phyloP scores from a whole-genome alignment of 257 asterid species.

The Solanum chiquidenum region DNA sequence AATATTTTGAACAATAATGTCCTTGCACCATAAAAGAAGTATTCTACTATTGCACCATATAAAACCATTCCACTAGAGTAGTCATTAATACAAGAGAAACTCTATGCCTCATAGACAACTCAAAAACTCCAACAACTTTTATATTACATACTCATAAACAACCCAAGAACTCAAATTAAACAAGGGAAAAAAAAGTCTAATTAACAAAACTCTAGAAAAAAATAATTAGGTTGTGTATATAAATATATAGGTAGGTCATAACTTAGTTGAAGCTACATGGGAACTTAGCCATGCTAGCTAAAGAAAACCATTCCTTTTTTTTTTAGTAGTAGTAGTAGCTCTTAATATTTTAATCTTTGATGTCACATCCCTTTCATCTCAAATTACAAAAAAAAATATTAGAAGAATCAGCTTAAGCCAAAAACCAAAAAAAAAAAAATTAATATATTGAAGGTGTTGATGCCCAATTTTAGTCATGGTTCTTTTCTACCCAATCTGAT shows the following conservation, averaged over 20 bases:
- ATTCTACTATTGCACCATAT: background rate
- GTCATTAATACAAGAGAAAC: background rate
- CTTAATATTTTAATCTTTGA: background rate
- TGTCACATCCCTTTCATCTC: background rate
- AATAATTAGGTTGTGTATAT: background rate
- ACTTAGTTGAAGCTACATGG: background rate
- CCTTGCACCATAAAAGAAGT: background rate
- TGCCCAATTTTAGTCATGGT: background rate
- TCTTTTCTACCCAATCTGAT: conserved; percentile 30
- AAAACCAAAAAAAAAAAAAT: background rate
- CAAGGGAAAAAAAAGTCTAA: background rate
- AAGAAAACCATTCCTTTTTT: background rate
- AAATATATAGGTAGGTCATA: background rate
- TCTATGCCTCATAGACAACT: background rate
- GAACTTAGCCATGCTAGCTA: background rate
- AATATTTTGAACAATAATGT: background rate
- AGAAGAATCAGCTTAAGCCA: background rate
- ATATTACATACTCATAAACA: background rate
- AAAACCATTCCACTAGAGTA: background rate
- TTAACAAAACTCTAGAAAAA: background rate
- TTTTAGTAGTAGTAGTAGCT: background rate
- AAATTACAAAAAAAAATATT: background rate
- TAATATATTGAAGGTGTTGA: background rate
- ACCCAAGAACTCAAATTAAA: background rate
- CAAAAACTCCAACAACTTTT: background rate